A percentile compares a stretch with the other conserved stretches of the same genome.
These are phyloP conservation scores for Cydonia oblonga DNA, from an alignment of 331 rosid genomes.

Conservation along the genomic window DNA sequence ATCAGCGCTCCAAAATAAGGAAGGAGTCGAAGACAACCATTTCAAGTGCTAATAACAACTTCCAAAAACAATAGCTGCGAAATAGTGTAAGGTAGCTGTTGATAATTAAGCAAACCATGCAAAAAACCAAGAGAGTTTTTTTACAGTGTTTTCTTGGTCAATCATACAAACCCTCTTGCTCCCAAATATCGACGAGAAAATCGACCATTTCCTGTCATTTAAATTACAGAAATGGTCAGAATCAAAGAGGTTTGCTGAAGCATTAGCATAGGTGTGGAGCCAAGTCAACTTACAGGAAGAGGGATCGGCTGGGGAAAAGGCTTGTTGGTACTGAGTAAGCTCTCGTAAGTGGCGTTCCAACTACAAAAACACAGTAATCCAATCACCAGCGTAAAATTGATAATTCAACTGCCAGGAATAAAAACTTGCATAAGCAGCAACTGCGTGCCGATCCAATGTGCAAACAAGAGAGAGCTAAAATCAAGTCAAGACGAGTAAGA, in stretches of 20 bases:
- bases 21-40: not conserved
- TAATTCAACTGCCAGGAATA: not conserved
- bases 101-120: not conserved
- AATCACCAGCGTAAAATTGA: not conserved
- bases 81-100: not conserved
- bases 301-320: conserved; percentile 55
- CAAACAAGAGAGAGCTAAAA: not conserved
- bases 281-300: conserved; percentile 49
- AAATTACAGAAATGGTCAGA: conserved; percentile 6
- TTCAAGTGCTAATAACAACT: not conserved
- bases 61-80: not conserved
- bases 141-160: conserved; percentile 19
- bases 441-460: not conserved
- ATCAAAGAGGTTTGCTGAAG: not conserved
- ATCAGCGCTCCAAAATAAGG: not conserved
- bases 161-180: conserved; percentile 58
- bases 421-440: not conserved
- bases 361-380: conserved; percentile 30
- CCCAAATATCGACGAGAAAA: conserved; percentile 80
- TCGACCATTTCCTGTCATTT: conserved; percentile 78
- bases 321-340: conserved; percentile 53
- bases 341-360: conserved; percentile 64
- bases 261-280: not conserved
- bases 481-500: not conserved
- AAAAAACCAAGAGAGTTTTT: not conserved